phyloP scores from a whole-genome alignment of 2,329 filamentous ascomycete species.

The Aspergillus tanneri region DNA sequence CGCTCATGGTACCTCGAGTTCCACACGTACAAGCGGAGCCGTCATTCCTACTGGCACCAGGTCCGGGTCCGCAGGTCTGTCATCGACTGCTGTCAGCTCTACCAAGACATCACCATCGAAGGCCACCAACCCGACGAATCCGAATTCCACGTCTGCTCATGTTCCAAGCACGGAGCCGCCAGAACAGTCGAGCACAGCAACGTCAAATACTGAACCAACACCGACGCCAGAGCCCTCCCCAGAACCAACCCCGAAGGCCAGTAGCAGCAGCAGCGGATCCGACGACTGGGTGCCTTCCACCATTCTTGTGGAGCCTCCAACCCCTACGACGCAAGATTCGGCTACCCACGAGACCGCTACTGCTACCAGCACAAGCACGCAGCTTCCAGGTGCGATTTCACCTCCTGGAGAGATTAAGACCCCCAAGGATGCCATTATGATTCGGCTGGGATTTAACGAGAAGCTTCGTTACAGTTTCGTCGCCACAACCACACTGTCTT shows the following conservation, averaged over 20 bases:
- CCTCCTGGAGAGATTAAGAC: conserved; percentile 60
- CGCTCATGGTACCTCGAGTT: conserved; percentile 8
- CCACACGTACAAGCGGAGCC: conserved; percentile 7
- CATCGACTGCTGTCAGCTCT: conserved; percentile 2
- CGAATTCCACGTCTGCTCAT: conserved; percentile 21
- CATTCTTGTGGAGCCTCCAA: conserved; percentile 31
- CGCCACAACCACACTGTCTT: conserved; percentile 66
- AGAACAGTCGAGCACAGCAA: conserved; percentile 13
- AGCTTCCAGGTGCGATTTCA: conserved; percentile 72
- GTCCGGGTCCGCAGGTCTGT: conserved; percentile 11
- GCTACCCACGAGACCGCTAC: conserved; percentile 36
- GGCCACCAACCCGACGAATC: conserved; percentile 5
- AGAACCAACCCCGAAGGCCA: conserved; percentile 27
- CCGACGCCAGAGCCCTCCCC: conserved; percentile 34
- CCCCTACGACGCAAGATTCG: conserved; percentile 27
- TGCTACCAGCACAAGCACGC: conserved; percentile 55
- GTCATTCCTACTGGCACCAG: conserved; percentile 16
- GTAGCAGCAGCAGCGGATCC: conserved; percentile 22
- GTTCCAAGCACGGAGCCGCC: conserved; percentile 6
- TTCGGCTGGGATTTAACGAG: conserved; percentile 82
- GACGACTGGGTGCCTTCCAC: conserved; percentile 26
- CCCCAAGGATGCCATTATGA: conserved; percentile 66
- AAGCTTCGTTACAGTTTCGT: conserved; percentile 84
- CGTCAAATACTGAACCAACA: conserved; percentile 18
- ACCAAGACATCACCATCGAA: conserved; percentile 8